These are phyloP conservation scores for Aaosphaeria pasadenensis DNA, from an alignment of 2,329 filamentous ascomycete species.

Conservation along the genomic window DNA sequence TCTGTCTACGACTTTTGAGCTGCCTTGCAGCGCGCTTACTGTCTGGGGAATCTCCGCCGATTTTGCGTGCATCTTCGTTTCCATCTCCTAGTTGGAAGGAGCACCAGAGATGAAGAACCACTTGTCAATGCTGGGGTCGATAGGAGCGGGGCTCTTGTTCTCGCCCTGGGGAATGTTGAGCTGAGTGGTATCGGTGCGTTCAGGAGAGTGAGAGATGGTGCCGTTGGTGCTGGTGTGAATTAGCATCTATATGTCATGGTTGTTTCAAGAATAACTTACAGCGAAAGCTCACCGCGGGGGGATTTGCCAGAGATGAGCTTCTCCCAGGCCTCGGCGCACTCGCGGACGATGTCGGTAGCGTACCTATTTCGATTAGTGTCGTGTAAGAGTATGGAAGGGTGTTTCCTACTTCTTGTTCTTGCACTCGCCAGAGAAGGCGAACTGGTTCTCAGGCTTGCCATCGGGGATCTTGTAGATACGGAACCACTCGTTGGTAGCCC, in stretches of 20 bases:
- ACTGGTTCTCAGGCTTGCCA: conserved; percentile 99
- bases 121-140: conserved; percentile 97
- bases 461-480: conserved; percentile 99
- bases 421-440: conserved; percentile 99
- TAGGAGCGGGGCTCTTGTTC: conserved; percentile 79
- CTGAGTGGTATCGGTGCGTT: conserved; percentile 66
- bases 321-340: conserved; percentile 97
- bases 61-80: conserved; percentile 10
- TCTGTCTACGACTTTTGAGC: background rate
- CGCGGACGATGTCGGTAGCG: conserved; percentile 89
- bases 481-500: conserved; percentile 99
- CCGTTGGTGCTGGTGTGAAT: conserved; percentile 68
- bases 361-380: conserved; percentile 54
- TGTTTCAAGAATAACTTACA: conserved; percentile 51
- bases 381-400: background rate
- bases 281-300: conserved; percentile 70
- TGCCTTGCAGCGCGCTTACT: background rate
- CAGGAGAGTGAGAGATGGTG: conserved; percentile 68
- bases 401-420: conserved; percentile 89
- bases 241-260: background rate
- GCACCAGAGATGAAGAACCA: conserved; percentile 99
- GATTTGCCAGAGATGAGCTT: conserved; percentile 91
- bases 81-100: conserved; percentile 49
- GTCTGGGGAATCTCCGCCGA: too few relatives aligned
- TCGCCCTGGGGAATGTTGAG: conserved; percentile 76